These are phyloP conservation scores for Podaxis sp. DNA, from an alignment of 768 basidiomycete species.

Conservation along the genomic window DNA sequence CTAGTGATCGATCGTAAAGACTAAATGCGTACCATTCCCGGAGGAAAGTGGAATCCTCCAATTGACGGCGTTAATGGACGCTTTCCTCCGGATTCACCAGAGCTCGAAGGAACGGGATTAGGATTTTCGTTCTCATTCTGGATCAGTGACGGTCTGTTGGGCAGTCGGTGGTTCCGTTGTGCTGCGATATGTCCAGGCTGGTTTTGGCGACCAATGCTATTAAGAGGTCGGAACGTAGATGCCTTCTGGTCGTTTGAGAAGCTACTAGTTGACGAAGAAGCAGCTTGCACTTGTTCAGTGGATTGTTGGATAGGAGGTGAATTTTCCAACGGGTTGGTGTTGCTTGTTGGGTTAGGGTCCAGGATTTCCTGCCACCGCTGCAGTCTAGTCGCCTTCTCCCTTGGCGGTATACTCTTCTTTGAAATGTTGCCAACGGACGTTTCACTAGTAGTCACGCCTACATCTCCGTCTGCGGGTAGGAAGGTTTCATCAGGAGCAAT, in stretches of 20 bases:
- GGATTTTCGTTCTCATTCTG: slow-evolving; percentile 19
- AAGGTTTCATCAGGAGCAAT: slow-evolving; percentile 33
- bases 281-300: neutral
- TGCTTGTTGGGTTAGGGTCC: slow-evolving; percentile 4
- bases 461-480: neutral
- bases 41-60: slow-evolving; percentile 48
- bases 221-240: slow-evolving; percentile 6
- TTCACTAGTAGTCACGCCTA: neutral
- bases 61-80: slow-evolving; percentile 31
- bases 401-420: neutral
- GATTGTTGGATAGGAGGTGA: slow-evolving; percentile 3
- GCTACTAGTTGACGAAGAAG: slow-evolving; percentile 6
- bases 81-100: slow-evolving; percentile 7
- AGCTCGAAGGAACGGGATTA: slow-evolving; percentile 1
- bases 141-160: slow-evolving; percentile 10
- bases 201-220: slow-evolving; percentile 2
- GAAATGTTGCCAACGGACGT: neutral
- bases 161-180: slow-evolving; percentile 18
- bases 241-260: neutral
- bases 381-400: neutral
- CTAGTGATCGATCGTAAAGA: slow-evolving; percentile 12
- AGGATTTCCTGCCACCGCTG: slow-evolving; percentile 3
- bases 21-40: slow-evolving; percentile 36
- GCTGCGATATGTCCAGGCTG: slow-evolving; percentile 7
- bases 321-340: neutral